These are phyloP conservation scores for Panicum miliaceum DNA, from an alignment of 176 grass and related monocot species.

Conservation along the genomic window DNA sequence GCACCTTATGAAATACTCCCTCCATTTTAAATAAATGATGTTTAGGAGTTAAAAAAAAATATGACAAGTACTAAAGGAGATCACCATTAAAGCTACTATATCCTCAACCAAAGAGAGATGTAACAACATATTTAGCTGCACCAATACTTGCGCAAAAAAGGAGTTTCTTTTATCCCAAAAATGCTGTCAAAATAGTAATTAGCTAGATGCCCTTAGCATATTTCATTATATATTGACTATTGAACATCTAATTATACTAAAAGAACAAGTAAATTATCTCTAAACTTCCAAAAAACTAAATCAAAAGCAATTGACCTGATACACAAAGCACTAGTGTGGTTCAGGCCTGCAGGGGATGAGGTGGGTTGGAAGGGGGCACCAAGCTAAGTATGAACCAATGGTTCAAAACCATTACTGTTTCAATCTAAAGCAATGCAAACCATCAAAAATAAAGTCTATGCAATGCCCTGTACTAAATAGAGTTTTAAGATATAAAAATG, in stretches of 20 bases:
- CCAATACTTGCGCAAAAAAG: not conserved
- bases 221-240: not conserved
- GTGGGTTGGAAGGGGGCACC: not conserved
- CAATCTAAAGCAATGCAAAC: conserved; percentile 16
- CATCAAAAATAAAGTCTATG: not conserved
- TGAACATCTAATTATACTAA: not conserved
- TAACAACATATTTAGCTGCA: not conserved
- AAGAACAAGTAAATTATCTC: not conserved
- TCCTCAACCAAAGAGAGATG: conserved; percentile 1
- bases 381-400: not conserved
- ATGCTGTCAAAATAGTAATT: not conserved
- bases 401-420: not conserved
- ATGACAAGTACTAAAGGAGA: not conserved
- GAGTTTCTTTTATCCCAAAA: not conserved
- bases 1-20: not conserved
- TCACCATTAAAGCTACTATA: not conserved
- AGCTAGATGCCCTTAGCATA: not conserved
- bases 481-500: not conserved
- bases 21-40: not conserved
- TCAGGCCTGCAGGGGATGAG: too few relatives aligned
- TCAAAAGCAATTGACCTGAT: not conserved
- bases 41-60: not conserved
- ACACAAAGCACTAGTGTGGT: not conserved
- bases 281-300: not conserved
- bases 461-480: not conserved